A percentile compares a stretch with the other conserved stretches of the same genome.
These are phyloP conservation scores for Fusarium paranaense DNA, from an alignment of 2,329 filamentous ascomycete species.

Conservation along the genomic window DNA sequence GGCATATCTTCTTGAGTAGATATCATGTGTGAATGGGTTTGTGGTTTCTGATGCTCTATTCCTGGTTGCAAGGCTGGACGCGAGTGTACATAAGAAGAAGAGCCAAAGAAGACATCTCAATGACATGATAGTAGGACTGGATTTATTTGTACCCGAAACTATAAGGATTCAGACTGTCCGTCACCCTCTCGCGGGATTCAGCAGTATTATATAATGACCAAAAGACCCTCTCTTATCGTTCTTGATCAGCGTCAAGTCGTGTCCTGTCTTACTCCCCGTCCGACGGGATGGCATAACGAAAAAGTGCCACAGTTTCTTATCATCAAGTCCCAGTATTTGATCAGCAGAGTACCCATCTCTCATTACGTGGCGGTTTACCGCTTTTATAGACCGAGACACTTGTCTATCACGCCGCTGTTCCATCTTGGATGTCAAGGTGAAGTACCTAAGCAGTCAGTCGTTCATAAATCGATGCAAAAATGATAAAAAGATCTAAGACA, in stretches of 20 bases:
- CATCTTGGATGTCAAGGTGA: not conserved
- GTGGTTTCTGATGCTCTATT: too few species aligned
- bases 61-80: not conserved
- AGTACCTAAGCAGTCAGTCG: not conserved
- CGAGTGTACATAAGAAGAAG: not conserved
- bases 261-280: not conserved
- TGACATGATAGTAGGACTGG: not conserved
- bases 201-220: not conserved
- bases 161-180: not conserved
- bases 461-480: not conserved
- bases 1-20: not conserved
- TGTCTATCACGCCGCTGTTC: not conserved
- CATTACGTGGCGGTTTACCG: not conserved
- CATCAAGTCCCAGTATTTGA: not conserved
- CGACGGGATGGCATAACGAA: not conserved
- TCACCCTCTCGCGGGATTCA: too few species aligned
- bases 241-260: not conserved
- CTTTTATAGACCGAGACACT: not conserved
- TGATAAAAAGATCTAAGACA: accelerated
- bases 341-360: not conserved
- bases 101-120: not conserved
- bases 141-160: not conserved
- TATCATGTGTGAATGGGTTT: not conserved
- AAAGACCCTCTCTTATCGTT: not conserved
- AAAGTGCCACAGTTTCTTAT: too few species aligned